Conservation (phyloP, 306 rosid genomes). For the Lathyrus sativus region DNA sequence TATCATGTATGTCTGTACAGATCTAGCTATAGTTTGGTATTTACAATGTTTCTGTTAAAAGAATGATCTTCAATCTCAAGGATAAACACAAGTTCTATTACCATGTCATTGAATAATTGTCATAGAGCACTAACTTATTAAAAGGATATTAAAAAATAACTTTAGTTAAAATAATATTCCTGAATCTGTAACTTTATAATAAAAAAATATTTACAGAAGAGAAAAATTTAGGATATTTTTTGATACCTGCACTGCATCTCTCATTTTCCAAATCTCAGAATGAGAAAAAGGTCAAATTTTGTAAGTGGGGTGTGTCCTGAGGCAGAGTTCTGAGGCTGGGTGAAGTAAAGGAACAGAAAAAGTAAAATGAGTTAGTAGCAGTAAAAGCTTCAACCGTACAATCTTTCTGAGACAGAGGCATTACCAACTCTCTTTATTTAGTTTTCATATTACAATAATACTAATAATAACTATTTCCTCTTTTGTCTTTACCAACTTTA, state of each 20-base stretch:
- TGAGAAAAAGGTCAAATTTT: slow-evolving; percentile 50
- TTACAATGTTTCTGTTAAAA: slow-evolving; percentile 25
- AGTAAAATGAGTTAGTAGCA: slow-evolving; percentile 80
- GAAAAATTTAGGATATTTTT: background rate
- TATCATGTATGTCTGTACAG: slow-evolving; percentile 30
- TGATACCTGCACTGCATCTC: slow-evolving; percentile 9
- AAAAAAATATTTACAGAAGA: slow-evolving; percentile 5
- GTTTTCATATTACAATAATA: slow-evolving; percentile 48
- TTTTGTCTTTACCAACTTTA: slow-evolving; percentile 40
- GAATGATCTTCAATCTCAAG: slow-evolving; percentile 40
- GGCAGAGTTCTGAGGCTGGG: slow-evolving; percentile 47
- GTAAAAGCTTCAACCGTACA: slow-evolving; percentile 90
- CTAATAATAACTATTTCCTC: slow-evolving; percentile 49
- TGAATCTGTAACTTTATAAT: slow-evolving; percentile 1
- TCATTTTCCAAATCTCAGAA: slow-evolving; percentile 14
- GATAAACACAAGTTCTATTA: slow-evolving; percentile 39
- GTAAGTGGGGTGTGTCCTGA: slow-evolving; percentile 56
- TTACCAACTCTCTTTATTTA: slow-evolving; percentile 64
- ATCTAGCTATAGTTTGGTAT: slow-evolving; percentile 33
- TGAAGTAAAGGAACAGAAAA: slow-evolving; percentile 78
- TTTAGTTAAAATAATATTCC: slow-evolving; percentile 3
- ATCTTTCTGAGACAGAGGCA: slow-evolving; percentile 51
- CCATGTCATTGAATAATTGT: slow-evolving; percentile 36
- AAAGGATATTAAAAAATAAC: slow-evolving; percentile 33
- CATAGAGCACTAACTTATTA: slow-evolving; percentile 37